A percentile compares a stretch with the other conserved stretches of the same genome.
Evolutionary conservation across 2,329 filamentous ascomycete genomes (phyloP).

Genomic region (Arthrobotrys megalospora): DNA sequence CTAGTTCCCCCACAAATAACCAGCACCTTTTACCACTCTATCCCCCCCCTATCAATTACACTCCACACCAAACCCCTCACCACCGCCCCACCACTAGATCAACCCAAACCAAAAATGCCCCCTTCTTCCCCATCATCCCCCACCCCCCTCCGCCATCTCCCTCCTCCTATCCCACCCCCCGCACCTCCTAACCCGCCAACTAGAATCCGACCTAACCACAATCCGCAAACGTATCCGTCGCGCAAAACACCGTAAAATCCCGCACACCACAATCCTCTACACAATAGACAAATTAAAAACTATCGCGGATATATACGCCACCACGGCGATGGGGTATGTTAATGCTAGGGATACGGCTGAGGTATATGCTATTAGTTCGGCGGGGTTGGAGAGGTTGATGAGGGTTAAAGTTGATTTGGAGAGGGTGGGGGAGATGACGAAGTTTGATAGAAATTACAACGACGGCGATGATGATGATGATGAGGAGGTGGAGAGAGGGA

Average conservation of each 20-base stretch:
- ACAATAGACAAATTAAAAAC: conserved; percentile 8
- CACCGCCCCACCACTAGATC: too few relatives aligned
- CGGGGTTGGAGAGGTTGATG: conserved; percentile 8
- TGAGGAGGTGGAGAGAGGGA: too few relatives aligned
- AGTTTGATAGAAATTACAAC: not conserved
- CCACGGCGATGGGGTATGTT: conserved; percentile 8
- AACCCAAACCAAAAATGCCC: too few relatives aligned
- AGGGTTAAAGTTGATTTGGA: not conserved
- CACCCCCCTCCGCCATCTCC: not conserved
- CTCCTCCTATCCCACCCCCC: not conserved
- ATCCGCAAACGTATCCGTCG: conserved; percentile 32
- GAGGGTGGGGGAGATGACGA: not conserved
- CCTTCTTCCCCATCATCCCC: not conserved
- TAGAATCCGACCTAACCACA: conserved; percentile 31
- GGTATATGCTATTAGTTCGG: conserved; percentile 21
- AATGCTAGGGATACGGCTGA: conserved; percentile 2
- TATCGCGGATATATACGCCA: conserved; percentile 9
- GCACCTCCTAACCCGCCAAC: not conserved
- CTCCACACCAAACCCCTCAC: too few relatives aligned
- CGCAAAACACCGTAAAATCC: conserved; percentile 9
- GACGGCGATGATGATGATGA: not conserved
- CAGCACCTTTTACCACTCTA: too few relatives aligned
- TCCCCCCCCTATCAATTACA: too few relatives aligned
- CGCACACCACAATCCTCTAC: not conserved
- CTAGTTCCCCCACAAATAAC: too few relatives aligned